Percentiles rank a stretch among this genome's conserved stretches.
Conservation (phyloP, 2,329 filamentous ascomycete genomes). For the Colletotrichum neosansevieriae region DNA sequence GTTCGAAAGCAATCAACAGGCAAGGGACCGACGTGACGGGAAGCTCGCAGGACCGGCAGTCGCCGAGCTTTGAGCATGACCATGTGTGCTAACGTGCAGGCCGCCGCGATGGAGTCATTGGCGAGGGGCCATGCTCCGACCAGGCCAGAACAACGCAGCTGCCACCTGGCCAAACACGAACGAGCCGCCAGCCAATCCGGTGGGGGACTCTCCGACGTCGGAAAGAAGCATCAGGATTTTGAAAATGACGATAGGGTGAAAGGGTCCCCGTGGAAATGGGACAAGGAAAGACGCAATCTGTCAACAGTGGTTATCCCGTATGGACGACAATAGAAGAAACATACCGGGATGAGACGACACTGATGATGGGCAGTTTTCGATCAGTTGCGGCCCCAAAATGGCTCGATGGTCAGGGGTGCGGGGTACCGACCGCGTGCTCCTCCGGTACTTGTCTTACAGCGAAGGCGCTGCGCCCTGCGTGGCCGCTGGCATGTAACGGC, state of each 20-base stretch:
- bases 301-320: slow-evolving; percentile 10
- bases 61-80: slow-evolving; percentile 29
- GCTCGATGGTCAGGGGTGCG: slow-evolving; percentile 32
- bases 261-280: background rate
- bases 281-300: slow-evolving; percentile 4
- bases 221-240: slow-evolving; percentile 7
- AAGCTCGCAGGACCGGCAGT: slow-evolving; percentile 12
- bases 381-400: slow-evolving; percentile 31
- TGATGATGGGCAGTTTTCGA: slow-evolving; percentile 39
- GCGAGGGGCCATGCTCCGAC: slow-evolving; percentile 15
- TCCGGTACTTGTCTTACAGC: slow-evolving; percentile 33
- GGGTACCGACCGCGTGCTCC: slow-evolving; percentile 30
- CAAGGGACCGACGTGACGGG: slow-evolving; percentile 5
- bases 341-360: slow-evolving; percentile 26
- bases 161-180: slow-evolving; percentile 21
- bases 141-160: slow-evolving; percentile 5
- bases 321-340: slow-evolving; percentile 17
- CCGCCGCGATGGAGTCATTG: slow-evolving; percentile 32
- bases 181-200: slow-evolving; percentile 2
- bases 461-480: background rate
- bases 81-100: slow-evolving; percentile 29
- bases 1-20: slow-evolving; percentile 6
- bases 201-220: slow-evolving; percentile 30
- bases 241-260: slow-evolving; percentile 1
- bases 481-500: slow-evolving; percentile 26